A percentile compares a stretch with the other conserved stretches of the same genome.
Evolutionary conservation across 305 asterid species (phyloP).

Genomic region (Andrographis paniculata): DNA sequence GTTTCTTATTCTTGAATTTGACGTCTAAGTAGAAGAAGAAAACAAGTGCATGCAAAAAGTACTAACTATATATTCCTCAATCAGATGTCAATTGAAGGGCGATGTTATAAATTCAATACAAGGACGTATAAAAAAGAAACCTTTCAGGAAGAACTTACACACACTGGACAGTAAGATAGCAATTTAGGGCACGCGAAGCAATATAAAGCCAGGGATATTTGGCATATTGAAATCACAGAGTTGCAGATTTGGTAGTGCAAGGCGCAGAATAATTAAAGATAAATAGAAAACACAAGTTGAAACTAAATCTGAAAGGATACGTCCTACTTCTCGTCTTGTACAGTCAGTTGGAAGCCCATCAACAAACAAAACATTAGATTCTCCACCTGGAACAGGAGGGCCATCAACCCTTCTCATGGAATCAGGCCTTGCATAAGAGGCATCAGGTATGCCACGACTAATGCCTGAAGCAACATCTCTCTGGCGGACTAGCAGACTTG

Average conservation of each 20-base stretch:
- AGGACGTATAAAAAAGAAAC: not conserved
- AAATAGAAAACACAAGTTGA: not conserved
- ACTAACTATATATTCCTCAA: too few species aligned
- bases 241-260: not conserved
- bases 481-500: slow-evolving; percentile 30
- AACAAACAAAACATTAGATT: slow-evolving; percentile 57
- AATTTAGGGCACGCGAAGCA: not conserved
- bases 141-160: slow-evolving; percentile 9
- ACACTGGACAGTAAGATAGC: not conserved
- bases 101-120: not conserved
- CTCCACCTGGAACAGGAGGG: slow-evolving; percentile 29
- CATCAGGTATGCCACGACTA: slow-evolving; percentile 32
- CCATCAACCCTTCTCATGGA: slow-evolving; percentile 36
- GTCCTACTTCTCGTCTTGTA: slow-evolving; percentile 74
- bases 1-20: not conserved
- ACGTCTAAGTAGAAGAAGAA: not conserved
- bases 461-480: slow-evolving; percentile 30
- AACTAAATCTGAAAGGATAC: slow-evolving; percentile 40
- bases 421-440: slow-evolving; percentile 35
- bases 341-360: slow-evolving; percentile 77
- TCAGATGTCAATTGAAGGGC: too few species aligned
- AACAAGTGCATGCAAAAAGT: too few species aligned
- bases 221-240: not conserved
- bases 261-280: not conserved
- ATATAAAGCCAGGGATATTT: slow-evolving; percentile 1